Evolutionary conservation across 2,329 filamentous ascomycete species (phyloP), one percentile per base, ranked within the genome.

Genomic region (Fusarium beomiforme): DNA sequence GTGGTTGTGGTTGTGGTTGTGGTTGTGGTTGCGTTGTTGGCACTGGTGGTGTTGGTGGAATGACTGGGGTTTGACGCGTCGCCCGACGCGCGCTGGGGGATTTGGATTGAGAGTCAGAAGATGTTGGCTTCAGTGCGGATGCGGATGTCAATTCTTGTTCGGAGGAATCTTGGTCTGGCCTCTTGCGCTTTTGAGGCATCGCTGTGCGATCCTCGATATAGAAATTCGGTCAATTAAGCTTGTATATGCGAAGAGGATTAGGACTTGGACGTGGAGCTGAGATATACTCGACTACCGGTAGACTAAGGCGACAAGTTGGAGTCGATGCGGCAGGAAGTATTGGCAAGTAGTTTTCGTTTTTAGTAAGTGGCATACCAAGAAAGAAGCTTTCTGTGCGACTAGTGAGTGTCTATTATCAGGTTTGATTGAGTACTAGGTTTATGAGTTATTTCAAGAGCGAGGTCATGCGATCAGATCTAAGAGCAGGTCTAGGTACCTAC

Each of bases 101-200:
- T 59, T 72, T 67, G 33, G 70, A 24, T 47, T 67, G 69, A 50
- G 63, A 44, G 24, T 67, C 54, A 33, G 62, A 66, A 47, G 33
- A 47, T 58, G 54, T 59, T 42, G 37, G 61, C 50, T 54, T 62
- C 39, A 16, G 60, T 29, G 42, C 26, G 39, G 56, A 42, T 39
- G 43, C 26, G 42, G 57, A 31, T 16, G 34, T 24, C 17, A 50
- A 43, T 36, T 59, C 51, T 49, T 58, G 55, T 39, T 71, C 71
- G 44, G 67, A 59, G 56, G 72, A 65, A 43, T 79, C 76, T 70
- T 77, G 75, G 44, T 76, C 72, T 50, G 74, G 76, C 69, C 76
- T 79, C 69, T 81, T 82, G 73, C 81, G 80, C 76, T 82, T 83
- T 69, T 75, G 73, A 69, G 81, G 77, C 80, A 81, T 81, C 61